These are phyloP conservation scores for Gentiana straminea DNA, from an alignment of 257 asterid genomes.

Conservation along the genomic window DNA sequence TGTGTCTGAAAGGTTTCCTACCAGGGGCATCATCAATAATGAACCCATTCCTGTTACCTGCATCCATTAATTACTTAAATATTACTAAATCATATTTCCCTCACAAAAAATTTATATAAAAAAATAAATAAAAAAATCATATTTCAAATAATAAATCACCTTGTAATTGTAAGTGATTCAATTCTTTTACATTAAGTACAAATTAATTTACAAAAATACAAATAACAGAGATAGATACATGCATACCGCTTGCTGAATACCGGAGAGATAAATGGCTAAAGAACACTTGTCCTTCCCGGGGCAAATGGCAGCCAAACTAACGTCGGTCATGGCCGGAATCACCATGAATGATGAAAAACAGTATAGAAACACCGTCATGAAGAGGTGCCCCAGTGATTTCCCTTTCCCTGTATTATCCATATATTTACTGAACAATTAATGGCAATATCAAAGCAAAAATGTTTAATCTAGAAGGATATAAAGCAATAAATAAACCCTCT, in stretches of 20 bases:
- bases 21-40: slow-evolving; percentile 69
- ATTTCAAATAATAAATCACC: too few species aligned
- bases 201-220: neutral
- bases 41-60: slow-evolving; percentile 87
- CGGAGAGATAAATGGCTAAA: slow-evolving; percentile 77
- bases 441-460: too few species aligned
- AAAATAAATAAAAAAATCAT: too few species aligned
- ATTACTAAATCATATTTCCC: too few species aligned
- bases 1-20: slow-evolving; percentile 78
- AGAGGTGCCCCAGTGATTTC: slow-evolving; percentile 53
- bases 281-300: slow-evolving; percentile 77
- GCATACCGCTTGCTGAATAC: slow-evolving; percentile 74
- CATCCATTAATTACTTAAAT: neutral
- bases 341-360: slow-evolving; percentile 77
- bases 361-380: slow-evolving; percentile 75
- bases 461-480: too few species aligned
- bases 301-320: slow-evolving; percentile 72
- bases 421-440: too few species aligned
- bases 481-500: too few species aligned
- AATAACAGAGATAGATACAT: neutral
- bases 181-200: too few species aligned
- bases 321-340: slow-evolving; percentile 80
- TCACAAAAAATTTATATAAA: too few species aligned
- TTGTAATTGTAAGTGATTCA: too few species aligned
- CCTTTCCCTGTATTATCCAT: too few species aligned